These are phyloP conservation scores for Seminavis robusta DNA, from an alignment of 108 stramenopile genomes.

Conservation along the genomic window DNA sequence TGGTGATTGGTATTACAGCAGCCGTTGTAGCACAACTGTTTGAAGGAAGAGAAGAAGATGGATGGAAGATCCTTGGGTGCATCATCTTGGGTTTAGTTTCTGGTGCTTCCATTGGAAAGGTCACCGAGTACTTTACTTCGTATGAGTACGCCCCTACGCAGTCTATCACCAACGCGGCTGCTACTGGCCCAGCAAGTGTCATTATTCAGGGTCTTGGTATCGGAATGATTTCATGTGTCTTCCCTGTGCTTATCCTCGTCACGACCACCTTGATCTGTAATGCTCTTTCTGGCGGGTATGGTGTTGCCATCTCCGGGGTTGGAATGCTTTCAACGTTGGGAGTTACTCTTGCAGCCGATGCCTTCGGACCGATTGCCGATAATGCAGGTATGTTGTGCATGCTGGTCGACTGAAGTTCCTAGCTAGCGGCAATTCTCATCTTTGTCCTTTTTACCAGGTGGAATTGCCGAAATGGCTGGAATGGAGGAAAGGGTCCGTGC, in stretches of 20 bases:
- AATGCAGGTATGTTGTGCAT: too few relatives aligned
- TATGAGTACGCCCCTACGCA: conserved; percentile 84
- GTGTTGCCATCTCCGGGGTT: conserved; percentile 91
- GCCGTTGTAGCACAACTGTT: conserved; percentile 46
- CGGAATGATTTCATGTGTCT: conserved; percentile 86
- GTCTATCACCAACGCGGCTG: conserved; percentile 83
- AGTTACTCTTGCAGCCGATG: conserved; percentile 91
- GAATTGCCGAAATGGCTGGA: conserved; percentile 96
- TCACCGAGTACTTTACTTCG: conserved; percentile 95
- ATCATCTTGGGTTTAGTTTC: conserved; percentile 81
- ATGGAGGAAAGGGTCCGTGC: conserved; percentile 78
- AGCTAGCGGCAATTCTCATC: too few relatives aligned
- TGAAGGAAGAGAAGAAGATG: conserved; percentile 35
- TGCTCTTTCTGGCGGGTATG: conserved; percentile 78
- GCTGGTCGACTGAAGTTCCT: too few relatives aligned
- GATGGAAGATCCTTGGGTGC: conserved; percentile 73
- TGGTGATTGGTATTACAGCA: conserved; percentile 53
- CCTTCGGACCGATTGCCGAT: conserved; percentile 93
- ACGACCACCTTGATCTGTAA: conserved; percentile 80
- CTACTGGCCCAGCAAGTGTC: conserved; percentile 92
- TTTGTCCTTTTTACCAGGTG: too few relatives aligned
- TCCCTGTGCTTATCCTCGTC: conserved; percentile 86
- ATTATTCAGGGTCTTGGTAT: conserved; percentile 94
- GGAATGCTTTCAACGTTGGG: conserved; percentile 93
- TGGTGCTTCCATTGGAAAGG: conserved; percentile 87